A percentile compares a stretch with the other conserved stretches of the same genome.
These are phyloP conservation scores for Lachancea thermotolerans DNA, from an alignment of 805 yeast genomes.

Conservation along the genomic window DNA sequence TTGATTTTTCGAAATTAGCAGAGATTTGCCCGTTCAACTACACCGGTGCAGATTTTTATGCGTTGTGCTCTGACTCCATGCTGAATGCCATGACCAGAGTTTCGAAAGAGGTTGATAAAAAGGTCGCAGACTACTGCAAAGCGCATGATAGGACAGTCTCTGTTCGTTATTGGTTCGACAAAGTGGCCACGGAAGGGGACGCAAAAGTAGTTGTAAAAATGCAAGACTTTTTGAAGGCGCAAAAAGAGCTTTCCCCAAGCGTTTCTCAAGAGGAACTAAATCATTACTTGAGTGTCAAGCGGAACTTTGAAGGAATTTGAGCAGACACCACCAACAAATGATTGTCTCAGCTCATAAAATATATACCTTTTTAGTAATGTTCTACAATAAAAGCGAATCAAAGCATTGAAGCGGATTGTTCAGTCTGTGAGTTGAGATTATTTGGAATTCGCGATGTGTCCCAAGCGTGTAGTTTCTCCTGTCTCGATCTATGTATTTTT, in stretches of 20 bases:
- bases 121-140: conserved; percentile 47
- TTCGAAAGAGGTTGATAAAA: conserved; percentile 67
- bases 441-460: no score
- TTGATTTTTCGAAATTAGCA: conserved; percentile 55
- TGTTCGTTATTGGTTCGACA: conserved; percentile 87
- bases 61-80: conserved; percentile 92
- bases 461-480: no score
- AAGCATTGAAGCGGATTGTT: no score
- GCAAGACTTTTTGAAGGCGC: conserved; percentile 76
- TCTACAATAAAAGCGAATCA: no score
- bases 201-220: conserved; percentile 57
- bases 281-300: conserved; percentile 75
- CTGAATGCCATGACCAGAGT: conserved; percentile 91
- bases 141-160: conserved; percentile 42
- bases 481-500: no score
- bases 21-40: conserved; percentile 76
- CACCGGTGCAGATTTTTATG: conserved; percentile 98
- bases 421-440: no score
- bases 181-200: conserved; percentile 62
- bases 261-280: conserved; percentile 82
- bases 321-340: background rate
- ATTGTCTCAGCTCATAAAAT: no score
- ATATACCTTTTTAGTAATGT: no score
- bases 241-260: conserved; percentile 64
- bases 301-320: conserved; percentile 52